Evolutionary conservation across 1,284 basidiomycete genomes (phyloP), one percentile per base, ranked within the genome.

Genomic region (Cryptococcus depauperatus): DNA sequence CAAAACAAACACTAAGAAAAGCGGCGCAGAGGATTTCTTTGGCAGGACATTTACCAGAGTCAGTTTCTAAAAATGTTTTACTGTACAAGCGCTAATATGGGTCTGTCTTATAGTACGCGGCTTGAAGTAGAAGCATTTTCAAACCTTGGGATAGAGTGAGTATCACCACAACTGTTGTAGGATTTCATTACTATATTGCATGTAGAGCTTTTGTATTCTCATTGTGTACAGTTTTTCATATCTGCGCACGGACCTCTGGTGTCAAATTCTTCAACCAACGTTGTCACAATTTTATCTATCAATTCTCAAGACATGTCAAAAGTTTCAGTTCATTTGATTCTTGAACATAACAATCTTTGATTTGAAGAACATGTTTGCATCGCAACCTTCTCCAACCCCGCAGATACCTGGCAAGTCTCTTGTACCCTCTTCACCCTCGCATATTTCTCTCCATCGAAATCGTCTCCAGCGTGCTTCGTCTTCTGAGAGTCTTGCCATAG

Each of bases 31-130:
- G 5, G 67, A 70, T 32, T 71, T 70, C 47, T 71, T 70, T 42
- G 69, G 68, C n/a, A 58, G 71, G 38, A 71, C 69, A 22, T 73
- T 67, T 41, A 70, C 59, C 5, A 58, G 69, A 43, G 69, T 72
- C 50, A 68, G 70, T 61, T n/a, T 29, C 4, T 11, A n/a, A n/a
- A n/a, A n/a, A n/a, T n/a, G n/a, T n/a, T n/a, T n/a, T n/a, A n/a
- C n/a, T n/a, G n/a, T n/a, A n/a, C n/a, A n/a, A n/a, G n/a, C n/a
- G n/a, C n/a, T n/a, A n/a, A n/a, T n/a, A n/a, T n/a, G n/a, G n/a
- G n/a, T n/a, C n/a, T n/a, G n/a, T n/a, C n/a, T n/a, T n/a, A n/a
- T n/a, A n/a, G n/a, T n/a, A n/a, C n/a, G n/a, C n/a, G n/a, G n/a
- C n/a, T n/a, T n/a, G n/a, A n/a, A n/a, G n/a, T n/a, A n/a, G n/a